A percentile compares a stretch with the other conserved stretches of the same genome.
These are phyloP conservation scores for Hylodesmum podocarpum DNA, from an alignment of 306 rosid genomes.

Conservation along the genomic window DNA sequence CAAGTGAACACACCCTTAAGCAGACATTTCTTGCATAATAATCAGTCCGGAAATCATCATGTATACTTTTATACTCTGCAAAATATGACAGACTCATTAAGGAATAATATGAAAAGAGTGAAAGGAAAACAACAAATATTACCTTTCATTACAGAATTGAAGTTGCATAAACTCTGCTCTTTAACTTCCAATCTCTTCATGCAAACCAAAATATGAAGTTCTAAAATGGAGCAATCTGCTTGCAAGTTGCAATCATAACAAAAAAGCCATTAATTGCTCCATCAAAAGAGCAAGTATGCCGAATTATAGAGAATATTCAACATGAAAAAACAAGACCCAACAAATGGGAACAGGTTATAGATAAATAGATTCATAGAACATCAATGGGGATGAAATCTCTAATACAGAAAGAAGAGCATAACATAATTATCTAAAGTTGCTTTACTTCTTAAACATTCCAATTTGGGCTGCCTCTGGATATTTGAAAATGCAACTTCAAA, in stretches of 20 bases:
- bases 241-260: slow-evolving; percentile 19
- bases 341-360: not conserved
- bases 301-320: slow-evolving; percentile 15
- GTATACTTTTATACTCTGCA: slow-evolving; percentile 78
- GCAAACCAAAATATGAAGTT: slow-evolving; percentile 86
- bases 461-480: slow-evolving; percentile 75
- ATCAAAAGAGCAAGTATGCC: not conserved
- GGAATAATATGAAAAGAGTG: slow-evolving; percentile 18
- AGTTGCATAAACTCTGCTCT: slow-evolving; percentile 83
- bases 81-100: slow-evolving; percentile 26
- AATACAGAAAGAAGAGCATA: not conserved
- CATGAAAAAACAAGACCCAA: not conserved
- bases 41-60: slow-evolving; percentile 65
- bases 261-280: slow-evolving; percentile 23
- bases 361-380: not conserved
- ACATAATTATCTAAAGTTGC: not conserved
- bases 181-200: slow-evolving; percentile 87
- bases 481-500: slow-evolving; percentile 67
- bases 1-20: slow-evolving; percentile 61
- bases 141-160: slow-evolving; percentile 89
- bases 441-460: slow-evolving; percentile 76
- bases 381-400: not conserved
- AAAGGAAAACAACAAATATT: slow-evolving; percentile 12
- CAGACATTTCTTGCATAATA: slow-evolving; percentile 65
- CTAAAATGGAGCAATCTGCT: slow-evolving; percentile 85